Evolutionary conservation across 805 yeast genomes (phyloP).

Genomic region (Dipodascopsis tothii): DNA sequence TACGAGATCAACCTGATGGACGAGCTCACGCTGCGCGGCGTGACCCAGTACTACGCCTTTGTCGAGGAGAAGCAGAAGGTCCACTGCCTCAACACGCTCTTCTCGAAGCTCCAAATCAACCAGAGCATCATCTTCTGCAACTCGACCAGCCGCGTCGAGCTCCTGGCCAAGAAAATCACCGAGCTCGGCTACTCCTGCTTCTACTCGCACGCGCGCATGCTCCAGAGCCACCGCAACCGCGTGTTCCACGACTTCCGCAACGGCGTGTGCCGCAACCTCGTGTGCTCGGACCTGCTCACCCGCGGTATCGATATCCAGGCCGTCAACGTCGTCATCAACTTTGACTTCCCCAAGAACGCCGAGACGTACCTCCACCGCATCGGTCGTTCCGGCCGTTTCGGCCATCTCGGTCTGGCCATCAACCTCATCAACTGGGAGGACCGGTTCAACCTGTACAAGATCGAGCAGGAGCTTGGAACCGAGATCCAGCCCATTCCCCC

Average conservation of each 20-base stretch:
- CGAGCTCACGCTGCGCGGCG: conserved; percentile 90
- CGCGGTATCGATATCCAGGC: conserved; percentile 99
- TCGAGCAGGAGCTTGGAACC: conserved; percentile 95
- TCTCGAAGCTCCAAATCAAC: conserved; percentile 88
- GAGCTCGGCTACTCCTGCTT: conserved; percentile 95
- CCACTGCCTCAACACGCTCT: conserved; percentile 90
- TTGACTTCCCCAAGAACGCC: conserved; percentile 96
- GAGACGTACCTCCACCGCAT: conserved; percentile 97
- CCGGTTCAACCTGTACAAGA: conserved; percentile 83
- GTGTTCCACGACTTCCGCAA: conserved; percentile 98
- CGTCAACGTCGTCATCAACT: conserved; percentile 93
- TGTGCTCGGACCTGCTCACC: conserved; percentile 90
- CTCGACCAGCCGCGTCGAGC: conserved; percentile 92
- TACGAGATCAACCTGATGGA: conserved; percentile 96
- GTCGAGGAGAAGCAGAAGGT: conserved; percentile 94
- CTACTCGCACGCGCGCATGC: conserved; percentile 96
- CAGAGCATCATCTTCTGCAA: conserved; percentile 96
- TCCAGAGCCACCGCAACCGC: conserved; percentile 91
- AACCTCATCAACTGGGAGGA: conserved; percentile 96
- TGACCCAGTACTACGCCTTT: conserved; percentile 95
- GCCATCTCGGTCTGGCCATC: conserved; percentile 95
- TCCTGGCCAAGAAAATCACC: conserved; percentile 89
- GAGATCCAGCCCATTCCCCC: conserved; percentile 96
- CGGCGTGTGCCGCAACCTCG: conserved; percentile 94
- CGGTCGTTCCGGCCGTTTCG: conserved; percentile 98